These are phyloP conservation scores for Lactifluus piperatus DNA, from an alignment of 768 basidiomycete species.

Conservation along the genomic window DNA sequence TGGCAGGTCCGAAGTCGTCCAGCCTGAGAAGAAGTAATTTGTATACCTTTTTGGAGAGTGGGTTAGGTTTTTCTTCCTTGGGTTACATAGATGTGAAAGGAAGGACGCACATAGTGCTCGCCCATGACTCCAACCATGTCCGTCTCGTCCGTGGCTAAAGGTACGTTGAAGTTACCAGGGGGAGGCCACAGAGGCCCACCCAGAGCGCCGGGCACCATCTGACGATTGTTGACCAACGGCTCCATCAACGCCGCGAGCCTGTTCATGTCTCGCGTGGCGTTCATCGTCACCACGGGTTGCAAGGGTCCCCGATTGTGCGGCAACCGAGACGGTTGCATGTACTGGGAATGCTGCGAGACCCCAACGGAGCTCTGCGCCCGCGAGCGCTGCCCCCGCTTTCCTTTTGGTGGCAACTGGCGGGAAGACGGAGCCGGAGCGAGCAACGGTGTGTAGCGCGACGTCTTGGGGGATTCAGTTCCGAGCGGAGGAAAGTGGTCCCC, in stretches of 20 bases:
- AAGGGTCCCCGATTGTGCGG: neutral
- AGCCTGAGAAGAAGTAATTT: constrained; percentile 8
- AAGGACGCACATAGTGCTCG: constrained; percentile 18
- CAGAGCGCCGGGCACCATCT: neutral
- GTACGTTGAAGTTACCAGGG: neutral
- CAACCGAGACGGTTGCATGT: neutral
- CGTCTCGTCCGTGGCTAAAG: constrained; percentile 1
- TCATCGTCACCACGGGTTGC: neutral
- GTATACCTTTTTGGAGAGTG: constrained; percentile 11
- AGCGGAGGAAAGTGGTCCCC: neutral
- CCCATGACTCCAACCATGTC: constrained; percentile 18
- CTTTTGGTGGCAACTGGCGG: neutral
- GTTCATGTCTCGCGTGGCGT: neutral
- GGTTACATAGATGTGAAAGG: neutral
- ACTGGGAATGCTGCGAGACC: constrained; percentile 4
- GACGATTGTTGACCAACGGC: neutral
- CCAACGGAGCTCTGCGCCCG: neutral
- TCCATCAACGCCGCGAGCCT: neutral
- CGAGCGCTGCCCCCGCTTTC: neutral
- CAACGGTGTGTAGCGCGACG: neutral
- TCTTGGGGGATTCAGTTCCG: neutral
- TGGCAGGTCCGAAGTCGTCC: constrained; percentile 20
- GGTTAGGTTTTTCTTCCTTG: neutral
- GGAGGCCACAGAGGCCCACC: neutral
- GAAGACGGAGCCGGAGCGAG: neutral